Percentiles rank a stretch among this genome's conserved stretches.
These are phyloP conservation scores for Tylopilus balloui DNA, from an alignment of 768 basidiomycete species.

Conservation along the genomic window DNA sequence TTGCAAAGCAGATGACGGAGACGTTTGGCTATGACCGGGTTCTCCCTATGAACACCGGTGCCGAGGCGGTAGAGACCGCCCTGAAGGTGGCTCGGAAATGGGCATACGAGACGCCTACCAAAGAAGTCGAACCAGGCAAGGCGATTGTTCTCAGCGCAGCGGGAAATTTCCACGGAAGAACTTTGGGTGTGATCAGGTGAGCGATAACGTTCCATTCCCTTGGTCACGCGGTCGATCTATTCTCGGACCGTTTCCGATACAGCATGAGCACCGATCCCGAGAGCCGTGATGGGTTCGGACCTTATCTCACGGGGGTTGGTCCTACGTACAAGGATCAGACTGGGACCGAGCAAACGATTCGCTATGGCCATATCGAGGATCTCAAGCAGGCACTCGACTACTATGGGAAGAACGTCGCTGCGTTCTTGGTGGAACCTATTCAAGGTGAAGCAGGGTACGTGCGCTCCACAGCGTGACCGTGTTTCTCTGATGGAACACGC, in stretches of 20 bases:
- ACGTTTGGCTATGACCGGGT: slow-evolving; percentile 95
- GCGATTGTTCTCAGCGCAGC: slow-evolving; percentile 83
- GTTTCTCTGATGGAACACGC: neutral
- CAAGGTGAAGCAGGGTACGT: slow-evolving; percentile 97
- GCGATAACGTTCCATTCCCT: slow-evolving; percentile 9
- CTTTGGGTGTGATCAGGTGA: slow-evolving; percentile 80
- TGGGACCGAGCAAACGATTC: slow-evolving; percentile 54
- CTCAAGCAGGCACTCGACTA: slow-evolving; percentile 75
- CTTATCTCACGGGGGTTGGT: slow-evolving; percentile 82
- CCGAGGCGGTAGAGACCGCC: slow-evolving; percentile 97
- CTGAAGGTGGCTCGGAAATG: slow-evolving; percentile 95
- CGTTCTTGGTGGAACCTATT: slow-evolving; percentile 95
- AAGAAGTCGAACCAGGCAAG: slow-evolving; percentile 48
- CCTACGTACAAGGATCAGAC: slow-evolving; percentile 60
- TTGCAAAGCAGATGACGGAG: slow-evolving; percentile 77
- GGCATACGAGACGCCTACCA: slow-evolving; percentile 86
- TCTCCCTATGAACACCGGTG: slow-evolving; percentile 98
- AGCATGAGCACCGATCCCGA: slow-evolving; percentile 97
- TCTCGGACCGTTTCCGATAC: slow-evolving; percentile 13
- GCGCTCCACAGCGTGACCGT: neutral
- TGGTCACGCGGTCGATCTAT: slow-evolving; percentile 5
- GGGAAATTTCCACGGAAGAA: slow-evolving; percentile 96
- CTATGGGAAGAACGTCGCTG: slow-evolving; percentile 80
- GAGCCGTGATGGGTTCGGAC: slow-evolving; percentile 82
- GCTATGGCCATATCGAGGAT: slow-evolving; percentile 81